Conservation (phyloP, 2,329 filamentous ascomycete genomes). For the Fusarium palustre region DNA sequence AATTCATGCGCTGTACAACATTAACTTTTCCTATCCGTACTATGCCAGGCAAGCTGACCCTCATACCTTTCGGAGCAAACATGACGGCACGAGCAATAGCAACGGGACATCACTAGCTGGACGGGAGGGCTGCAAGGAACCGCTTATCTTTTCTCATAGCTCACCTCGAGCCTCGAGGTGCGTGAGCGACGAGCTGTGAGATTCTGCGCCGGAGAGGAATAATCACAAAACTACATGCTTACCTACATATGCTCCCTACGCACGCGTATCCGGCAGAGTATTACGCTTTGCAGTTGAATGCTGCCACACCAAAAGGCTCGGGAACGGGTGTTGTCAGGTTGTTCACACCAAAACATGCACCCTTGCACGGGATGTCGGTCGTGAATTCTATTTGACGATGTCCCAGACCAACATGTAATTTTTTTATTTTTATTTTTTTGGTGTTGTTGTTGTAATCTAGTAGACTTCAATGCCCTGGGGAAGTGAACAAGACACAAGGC, state of each 20-base stretch:
- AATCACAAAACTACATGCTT: conserved; percentile 18
- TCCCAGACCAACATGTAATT: conserved; percentile 7
- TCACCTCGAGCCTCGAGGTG: conserved; percentile 13
- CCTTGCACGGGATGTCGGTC: conserved; percentile 37
- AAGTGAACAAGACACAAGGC: neutral
- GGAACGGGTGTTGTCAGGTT: conserved; percentile 15
- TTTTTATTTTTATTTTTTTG: no score
- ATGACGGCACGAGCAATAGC: conserved; percentile 38
- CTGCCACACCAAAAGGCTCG: conserved; percentile 30
- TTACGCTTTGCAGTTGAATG: conserved; percentile 2
- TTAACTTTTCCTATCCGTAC: neutral
- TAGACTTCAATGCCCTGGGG: neutral
- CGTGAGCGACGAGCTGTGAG: neutral
- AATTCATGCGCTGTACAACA: neutral
- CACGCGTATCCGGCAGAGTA: neutral
- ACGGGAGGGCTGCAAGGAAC: conserved; percentile 40
- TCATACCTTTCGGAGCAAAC: conserved; percentile 2
- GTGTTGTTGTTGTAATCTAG: neutral
- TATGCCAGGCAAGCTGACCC: conserved; percentile 25
- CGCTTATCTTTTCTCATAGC: conserved; percentile 29
- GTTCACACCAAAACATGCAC: conserved; percentile 30
- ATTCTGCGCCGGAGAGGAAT: conserved; percentile 31
- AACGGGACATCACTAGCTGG: conserved; percentile 19
- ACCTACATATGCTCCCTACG: conserved; percentile 1
- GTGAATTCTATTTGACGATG: conserved; percentile 36